Percentiles rank a stretch among this genome's conserved stretches.
Conservation (phyloP, 129 eudicot genomes). For the Centaurea solstitialis region DNA sequence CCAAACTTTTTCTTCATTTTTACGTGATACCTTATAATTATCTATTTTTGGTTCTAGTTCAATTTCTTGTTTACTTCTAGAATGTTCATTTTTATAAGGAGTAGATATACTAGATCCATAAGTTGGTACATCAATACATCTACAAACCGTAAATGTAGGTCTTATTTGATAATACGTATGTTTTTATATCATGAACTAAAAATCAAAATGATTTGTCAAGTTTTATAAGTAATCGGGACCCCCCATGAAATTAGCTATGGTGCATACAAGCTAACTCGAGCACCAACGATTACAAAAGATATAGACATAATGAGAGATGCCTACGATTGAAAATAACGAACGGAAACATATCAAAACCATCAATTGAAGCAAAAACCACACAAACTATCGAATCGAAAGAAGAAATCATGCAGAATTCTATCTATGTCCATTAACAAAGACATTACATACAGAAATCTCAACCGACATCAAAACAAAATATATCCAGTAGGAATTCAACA, state of each 20-base stretch:
- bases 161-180: too few species aligned
- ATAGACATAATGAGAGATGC: neutral
- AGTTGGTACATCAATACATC: too few species aligned
- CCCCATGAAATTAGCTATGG: neutral
- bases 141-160: too few species aligned
- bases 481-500: slow-evolving; percentile 20
- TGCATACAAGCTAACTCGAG: neutral
- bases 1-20: too few species aligned
- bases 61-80: too few species aligned
- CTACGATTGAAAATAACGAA: neutral
- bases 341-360: neutral
- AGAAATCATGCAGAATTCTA: neutral
- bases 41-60: neutral
- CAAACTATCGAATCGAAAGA: neutral
- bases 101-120: neutral
- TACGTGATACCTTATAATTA: too few species aligned
- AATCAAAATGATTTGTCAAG: too few species aligned
- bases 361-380: neutral
- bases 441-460: slow-evolving; percentile 24
- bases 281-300: neutral
- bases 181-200: too few species aligned
- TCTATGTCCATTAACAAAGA: slow-evolving; percentile 10
- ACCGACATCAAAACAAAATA: slow-evolving; percentile 19
- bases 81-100: neutral
- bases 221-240: neutral